These are phyloP conservation scores for Laguncularia racemosa DNA, from an alignment of 345 rosid genomes.

Conservation along the genomic window DNA sequence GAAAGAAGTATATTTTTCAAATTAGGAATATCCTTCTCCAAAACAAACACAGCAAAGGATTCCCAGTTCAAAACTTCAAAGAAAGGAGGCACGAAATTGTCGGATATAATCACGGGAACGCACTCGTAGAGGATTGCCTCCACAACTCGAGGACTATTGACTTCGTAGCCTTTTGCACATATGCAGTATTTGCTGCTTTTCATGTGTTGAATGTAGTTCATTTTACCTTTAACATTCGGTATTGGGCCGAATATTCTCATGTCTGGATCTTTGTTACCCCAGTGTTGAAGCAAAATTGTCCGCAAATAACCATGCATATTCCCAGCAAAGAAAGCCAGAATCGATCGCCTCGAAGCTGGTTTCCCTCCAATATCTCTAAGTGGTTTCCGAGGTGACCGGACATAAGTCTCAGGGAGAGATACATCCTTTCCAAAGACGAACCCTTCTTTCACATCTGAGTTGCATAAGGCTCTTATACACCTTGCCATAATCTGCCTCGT, in stretches of 20 bases:
- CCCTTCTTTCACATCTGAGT: slow-evolving; percentile 76
- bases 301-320: slow-evolving; percentile 86
- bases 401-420: slow-evolving; percentile 78
- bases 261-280: slow-evolving; percentile 82
- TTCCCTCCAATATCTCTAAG: slow-evolving; percentile 66
- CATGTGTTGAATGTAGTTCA: slow-evolving; percentile 65
- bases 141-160: slow-evolving; percentile 88
- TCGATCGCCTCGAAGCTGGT: slow-evolving; percentile 56
- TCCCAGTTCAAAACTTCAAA: slow-evolving; percentile 82
- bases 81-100: slow-evolving; percentile 88
- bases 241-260: slow-evolving; percentile 65
- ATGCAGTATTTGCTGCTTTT: slow-evolving; percentile 94
- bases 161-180: slow-evolving; percentile 91
- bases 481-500: slow-evolving; percentile 59
- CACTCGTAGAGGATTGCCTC: slow-evolving; percentile 87
- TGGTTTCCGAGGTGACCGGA: slow-evolving; percentile 47
- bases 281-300: slow-evolving; percentile 59
- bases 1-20: slow-evolving; percentile 72
- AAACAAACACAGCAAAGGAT: slow-evolving; percentile 71
- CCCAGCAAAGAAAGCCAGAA: slow-evolving; percentile 89
- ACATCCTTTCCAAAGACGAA: slow-evolving; percentile 84
- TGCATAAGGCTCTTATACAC: slow-evolving; percentile 91
- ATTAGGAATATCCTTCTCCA: slow-evolving; percentile 79
- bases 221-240: slow-evolving; percentile 54
- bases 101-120: slow-evolving; percentile 89